Evolutionary conservation across 352 stramenopile genomes (phyloP).

Genomic region (Phytophthora sojae): DNA sequence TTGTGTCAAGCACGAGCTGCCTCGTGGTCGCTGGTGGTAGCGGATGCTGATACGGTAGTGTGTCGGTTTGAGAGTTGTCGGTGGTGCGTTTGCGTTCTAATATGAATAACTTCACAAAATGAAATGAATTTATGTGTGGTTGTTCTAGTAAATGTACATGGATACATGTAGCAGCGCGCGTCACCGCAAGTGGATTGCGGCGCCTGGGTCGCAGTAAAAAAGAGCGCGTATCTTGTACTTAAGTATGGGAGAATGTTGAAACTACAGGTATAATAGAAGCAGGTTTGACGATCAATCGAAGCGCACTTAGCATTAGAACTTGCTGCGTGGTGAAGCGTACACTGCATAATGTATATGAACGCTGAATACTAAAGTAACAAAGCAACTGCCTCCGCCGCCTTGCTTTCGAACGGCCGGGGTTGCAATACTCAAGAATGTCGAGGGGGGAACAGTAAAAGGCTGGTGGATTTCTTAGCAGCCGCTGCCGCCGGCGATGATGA

Average conservation of each 20-base stretch:
- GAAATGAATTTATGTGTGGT: too few species aligned
- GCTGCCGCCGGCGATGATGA: slow-evolving; percentile 15
- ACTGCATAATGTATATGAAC: neutral
- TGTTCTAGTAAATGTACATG: too few species aligned
- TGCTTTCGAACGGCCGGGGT: neutral
- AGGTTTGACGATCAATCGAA: neutral
- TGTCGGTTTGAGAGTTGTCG: too few species aligned
- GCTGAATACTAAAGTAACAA: slow-evolving; percentile 2
- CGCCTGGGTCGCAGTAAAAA: too few species aligned
- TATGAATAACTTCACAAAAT: too few species aligned
- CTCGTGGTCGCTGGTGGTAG: slow-evolving; percentile 40
- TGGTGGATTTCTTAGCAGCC: neutral
- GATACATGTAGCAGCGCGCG: too few species aligned
- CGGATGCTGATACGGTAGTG: slow-evolving; percentile 20
- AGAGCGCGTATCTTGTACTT: too few species aligned
- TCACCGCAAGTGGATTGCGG: too few species aligned
- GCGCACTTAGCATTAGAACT: neutral
- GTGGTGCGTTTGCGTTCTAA: too few species aligned
- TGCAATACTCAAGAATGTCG: neutral
- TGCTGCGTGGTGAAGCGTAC: neutral
- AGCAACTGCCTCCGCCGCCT: neutral
- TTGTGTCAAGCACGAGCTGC: slow-evolving; percentile 17
- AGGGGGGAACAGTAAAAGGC: neutral
- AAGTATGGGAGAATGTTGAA: too few species aligned
- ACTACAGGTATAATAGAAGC: neutral